phyloP scores from a whole-genome alignment of 768 basidiomycete genomes.

The Termitomyces titanicus region DNA sequence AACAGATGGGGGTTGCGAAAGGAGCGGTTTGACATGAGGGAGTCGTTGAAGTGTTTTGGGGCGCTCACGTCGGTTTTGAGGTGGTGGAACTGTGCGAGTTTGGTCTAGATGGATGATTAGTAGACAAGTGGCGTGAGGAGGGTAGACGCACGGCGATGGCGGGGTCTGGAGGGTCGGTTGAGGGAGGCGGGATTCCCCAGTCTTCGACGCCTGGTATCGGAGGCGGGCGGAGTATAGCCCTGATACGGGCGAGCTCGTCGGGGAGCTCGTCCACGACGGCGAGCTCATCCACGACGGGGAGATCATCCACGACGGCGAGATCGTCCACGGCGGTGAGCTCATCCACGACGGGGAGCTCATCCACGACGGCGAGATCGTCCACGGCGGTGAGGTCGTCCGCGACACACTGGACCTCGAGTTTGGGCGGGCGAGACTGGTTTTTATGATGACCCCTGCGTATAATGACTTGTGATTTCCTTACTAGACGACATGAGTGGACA shows the following conservation, averaged over 20 bases:
- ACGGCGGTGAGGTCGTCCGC: no score
- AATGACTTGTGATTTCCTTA: conserved; percentile 53
- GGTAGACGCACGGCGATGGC: conserved; percentile 48
- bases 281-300: conserved; percentile 35
- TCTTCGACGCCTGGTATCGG: conserved; percentile 60
- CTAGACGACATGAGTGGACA: no score
- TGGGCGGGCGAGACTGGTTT: conserved; percentile 44
- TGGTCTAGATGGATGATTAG: conserved; percentile 45
- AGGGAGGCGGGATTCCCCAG: conserved; percentile 74
- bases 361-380: no score
- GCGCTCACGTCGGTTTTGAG: conserved; percentile 60
- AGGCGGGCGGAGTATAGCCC: conserved; percentile 56
- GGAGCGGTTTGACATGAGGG: conserved; percentile 86
- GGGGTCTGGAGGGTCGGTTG: conserved; percentile 54
- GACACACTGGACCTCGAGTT: no score
- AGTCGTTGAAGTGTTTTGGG: conserved; percentile 93
- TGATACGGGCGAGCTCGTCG: conserved; percentile 51
- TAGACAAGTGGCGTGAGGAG: not conserved
- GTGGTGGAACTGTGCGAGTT: conserved; percentile 72
- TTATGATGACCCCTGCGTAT: conserved; percentile 53
- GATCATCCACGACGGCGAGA: no score
- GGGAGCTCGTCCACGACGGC: no score
- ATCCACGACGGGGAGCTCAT: conserved; percentile 47
- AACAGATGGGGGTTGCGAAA: conserved; percentile 98
- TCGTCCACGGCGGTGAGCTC: no score